Conservation (phyloP, 2,329 filamentous ascomycete species). For the Penicillium brevicompactum region DNA sequence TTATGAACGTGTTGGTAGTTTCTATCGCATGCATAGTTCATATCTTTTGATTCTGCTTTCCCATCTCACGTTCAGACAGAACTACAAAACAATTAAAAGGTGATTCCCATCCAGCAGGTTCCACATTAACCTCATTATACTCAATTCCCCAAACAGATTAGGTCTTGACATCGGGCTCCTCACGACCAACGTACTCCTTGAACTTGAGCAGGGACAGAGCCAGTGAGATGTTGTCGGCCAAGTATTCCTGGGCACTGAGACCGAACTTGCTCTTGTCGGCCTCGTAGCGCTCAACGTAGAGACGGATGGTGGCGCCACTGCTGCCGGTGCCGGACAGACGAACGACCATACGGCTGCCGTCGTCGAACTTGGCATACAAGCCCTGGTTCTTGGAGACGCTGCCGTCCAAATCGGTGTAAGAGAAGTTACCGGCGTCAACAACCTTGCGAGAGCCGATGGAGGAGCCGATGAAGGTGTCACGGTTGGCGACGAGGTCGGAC, state of each 20-base stretch:
- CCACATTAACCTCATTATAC: slow-evolving; percentile 11
- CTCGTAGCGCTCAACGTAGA: slow-evolving; percentile 97
- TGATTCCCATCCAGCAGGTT: slow-evolving; percentile 29
- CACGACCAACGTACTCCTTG: slow-evolving; percentile 88
- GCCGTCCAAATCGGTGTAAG: slow-evolving; percentile 97
- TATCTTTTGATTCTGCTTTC: slow-evolving; percentile 16
- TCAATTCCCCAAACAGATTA: slow-evolving; percentile 47
- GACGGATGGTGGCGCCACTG: slow-evolving; percentile 90
- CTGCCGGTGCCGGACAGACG: slow-evolving; percentile 93
- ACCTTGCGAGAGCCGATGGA: slow-evolving; percentile 82
- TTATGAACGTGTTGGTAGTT: slow-evolving; percentile 3
- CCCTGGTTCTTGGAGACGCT: slow-evolving; percentile 96
- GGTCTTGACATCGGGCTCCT: slow-evolving; percentile 95
- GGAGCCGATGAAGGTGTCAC: slow-evolving; percentile 78
- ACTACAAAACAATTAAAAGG: slow-evolving; percentile 16
- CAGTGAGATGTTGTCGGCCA: slow-evolving; percentile 85
- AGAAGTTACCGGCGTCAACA: slow-evolving; percentile 89
- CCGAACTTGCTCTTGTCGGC: slow-evolving; percentile 75
- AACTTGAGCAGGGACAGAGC: slow-evolving; percentile 86
- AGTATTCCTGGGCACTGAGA: slow-evolving; percentile 87
- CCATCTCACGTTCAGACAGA: slow-evolving; percentile 14
- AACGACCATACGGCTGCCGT: slow-evolving; percentile 92
- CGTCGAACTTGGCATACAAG: slow-evolving; percentile 90
- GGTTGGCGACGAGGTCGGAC: slow-evolving; percentile 72
- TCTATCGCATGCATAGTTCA: slow-evolving; percentile 2